Evolutionary conservation across 2,329 filamentous ascomycete genomes (phyloP), one percentile per base, ranked within the genome.

Genomic region (Helotiales sp.): DNA sequence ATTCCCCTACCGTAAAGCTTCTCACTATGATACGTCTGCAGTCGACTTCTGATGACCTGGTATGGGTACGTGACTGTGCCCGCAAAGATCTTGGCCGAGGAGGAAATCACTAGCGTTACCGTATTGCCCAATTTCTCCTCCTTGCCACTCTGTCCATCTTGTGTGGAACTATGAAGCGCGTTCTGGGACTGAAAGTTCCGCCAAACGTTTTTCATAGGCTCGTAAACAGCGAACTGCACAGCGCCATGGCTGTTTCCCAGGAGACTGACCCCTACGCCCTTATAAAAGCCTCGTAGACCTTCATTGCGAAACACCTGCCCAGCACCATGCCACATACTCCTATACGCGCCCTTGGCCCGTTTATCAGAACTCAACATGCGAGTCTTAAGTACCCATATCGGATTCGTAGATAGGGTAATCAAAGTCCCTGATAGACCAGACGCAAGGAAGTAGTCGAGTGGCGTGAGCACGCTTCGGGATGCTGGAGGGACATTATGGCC

Each of bases 381-480:
- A 8, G 95, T 98, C 83, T 98, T 98, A 78, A 99, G 89, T 2
- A 99, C 96, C 96, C 96, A 99, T 74, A 99, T 90, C 2, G 96
- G 96, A 78, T 98, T 98, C 32, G 96, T 98, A 71, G 95, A 84
- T 32, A 92, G 81, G 50, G 94, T 91, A 1, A 93, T 97, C 47
- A 92, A 79, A 20, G 91, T 83, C 32, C 95, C 94, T 71, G 85
- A 82, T 30, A 85, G 76, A n/a, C 83, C 91, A 37, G 92, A 94
- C 3, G 93, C 88, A 55, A 91, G 75, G 77, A 97, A 95, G 81
- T 94, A 97, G 79, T 97, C 93, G 28, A 83, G 67, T 7, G 75
- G 73, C 7, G 72, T 69, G 28, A 75, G 73, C 11, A 62, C 40
- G 43, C 55, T 28, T 4, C 34, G 37, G 1, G 40, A 52, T 6